Evolutionary conservation across 179 eudicot species (phyloP).

Genomic region (Drosera spatulata): DNA sequence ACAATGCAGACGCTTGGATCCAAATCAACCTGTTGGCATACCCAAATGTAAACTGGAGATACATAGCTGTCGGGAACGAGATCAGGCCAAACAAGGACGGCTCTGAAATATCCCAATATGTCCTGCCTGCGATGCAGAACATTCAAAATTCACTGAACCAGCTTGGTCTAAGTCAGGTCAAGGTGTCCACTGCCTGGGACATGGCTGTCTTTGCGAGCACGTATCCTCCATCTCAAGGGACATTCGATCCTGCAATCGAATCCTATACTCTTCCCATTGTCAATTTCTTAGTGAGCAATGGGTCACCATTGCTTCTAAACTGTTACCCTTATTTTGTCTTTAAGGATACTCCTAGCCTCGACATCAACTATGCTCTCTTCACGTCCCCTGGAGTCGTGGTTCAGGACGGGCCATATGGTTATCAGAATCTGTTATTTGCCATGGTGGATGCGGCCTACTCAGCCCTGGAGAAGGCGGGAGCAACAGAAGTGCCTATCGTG

Average conservation of each 20-base stretch:
- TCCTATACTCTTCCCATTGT: background rate
- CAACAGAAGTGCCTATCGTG: slow-evolving; percentile 2
- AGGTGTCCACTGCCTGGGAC: background rate
- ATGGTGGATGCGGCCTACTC: slow-evolving; percentile 10
- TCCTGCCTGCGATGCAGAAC: background rate
- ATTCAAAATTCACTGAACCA: background rate
- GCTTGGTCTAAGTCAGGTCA: background rate
- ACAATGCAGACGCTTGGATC: slow-evolving; percentile 29
- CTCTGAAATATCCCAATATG: background rate
- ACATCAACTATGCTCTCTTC: background rate
- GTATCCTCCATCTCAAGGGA: background rate
- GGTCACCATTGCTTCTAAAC: background rate
- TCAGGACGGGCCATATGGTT: slow-evolving; percentile 5
- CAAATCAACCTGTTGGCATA: slow-evolving; percentile 24
- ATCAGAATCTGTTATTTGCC: slow-evolving; percentile 10
- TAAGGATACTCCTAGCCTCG: background rate
- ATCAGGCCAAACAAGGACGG: background rate
- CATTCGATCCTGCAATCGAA: background rate
- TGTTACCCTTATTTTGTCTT: background rate
- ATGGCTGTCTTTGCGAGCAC: background rate
- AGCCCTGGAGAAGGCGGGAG: slow-evolving; percentile 7
- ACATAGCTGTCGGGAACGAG: background rate
- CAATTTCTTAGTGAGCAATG: background rate
- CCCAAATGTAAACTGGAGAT: slow-evolving; percentile 23
- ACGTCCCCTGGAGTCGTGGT: slow-evolving; percentile 9